phyloP scores from a whole-genome alignment of 163 green algal genomes.

The Scenedesmus sp. region DNA sequence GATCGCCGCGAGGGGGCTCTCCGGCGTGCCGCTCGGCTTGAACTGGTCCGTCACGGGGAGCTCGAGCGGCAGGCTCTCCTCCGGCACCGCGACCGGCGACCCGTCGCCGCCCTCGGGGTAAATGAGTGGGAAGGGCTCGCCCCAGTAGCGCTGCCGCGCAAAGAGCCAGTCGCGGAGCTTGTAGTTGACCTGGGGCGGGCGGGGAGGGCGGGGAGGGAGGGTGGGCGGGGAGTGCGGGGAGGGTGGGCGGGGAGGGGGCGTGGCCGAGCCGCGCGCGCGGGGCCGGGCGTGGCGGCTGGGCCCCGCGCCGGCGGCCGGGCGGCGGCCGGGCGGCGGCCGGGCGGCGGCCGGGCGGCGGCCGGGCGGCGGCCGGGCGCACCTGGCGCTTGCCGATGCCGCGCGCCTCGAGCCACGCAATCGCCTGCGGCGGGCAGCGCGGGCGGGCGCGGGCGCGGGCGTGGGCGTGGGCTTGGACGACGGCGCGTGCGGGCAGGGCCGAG shows the following conservation, averaged over 20 bases:
- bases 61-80: conserved; percentile 85
- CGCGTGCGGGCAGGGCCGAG: no score
- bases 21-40: conserved; percentile 82
- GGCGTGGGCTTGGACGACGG: no score
- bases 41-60: conserved; percentile 94
- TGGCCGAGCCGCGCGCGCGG: no score
- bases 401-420: conserved; percentile 76
- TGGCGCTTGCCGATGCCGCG: conserved; percentile 42
- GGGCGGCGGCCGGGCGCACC: no score
- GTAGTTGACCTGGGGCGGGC: conserved; percentile 87
- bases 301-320: no score
- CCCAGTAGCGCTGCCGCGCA: conserved; percentile 98
- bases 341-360: no score
- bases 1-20: conserved; percentile 89
- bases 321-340: no score
- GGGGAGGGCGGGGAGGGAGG: no score
- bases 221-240: no score
- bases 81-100: conserved; percentile 73
- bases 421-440: conserved; percentile 27
- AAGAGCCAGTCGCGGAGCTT: conserved; percentile 99
- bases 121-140: conserved; percentile 97
- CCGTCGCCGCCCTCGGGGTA: conserved; percentile 71
- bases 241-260: no score
- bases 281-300: background rate
- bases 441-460: background rate